Base-by-base conservation (phyloP, 1,139 yeast genomes). In the Hanseniaspora uvarum region DNA sequence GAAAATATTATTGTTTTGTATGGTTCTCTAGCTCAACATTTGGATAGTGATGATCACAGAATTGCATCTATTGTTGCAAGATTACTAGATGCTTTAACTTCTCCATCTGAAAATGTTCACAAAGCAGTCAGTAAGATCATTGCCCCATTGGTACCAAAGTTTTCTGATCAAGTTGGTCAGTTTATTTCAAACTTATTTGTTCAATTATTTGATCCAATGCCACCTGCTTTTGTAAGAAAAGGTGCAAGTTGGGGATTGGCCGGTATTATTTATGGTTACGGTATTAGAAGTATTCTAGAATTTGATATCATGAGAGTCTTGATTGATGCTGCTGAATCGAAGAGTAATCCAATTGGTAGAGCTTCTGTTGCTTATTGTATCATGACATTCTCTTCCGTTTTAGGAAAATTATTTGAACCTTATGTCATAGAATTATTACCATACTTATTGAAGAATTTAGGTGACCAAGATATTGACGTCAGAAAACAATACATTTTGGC, bases 201-300 rank as follows among this genome's bases (percentile, higher is more conserved):
- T 4, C 79, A 76, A 59, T 71, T 89, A 36, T 80, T 83, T 61
- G 70, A 70, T 28, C 60, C 68, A 7, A 72, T 72, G 5, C 74
- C 76, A 8, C 70, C 73, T 21, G 67, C 75, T 47, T 79, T 83
- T 0, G 72, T 76, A 16, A 79, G 96, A 65, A 78, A 92, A 60
- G 99, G 98, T 63, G 94, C 96, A 0, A 97, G 98, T 1, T 88
- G 86, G 69, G 98, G 97, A 68, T 77, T 92, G 60, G 86, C 97
- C 10, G 98, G 98, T 58, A 70, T 92, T 47, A 94, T 86, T 12
- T 84, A 86, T 64, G 98, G 99, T 57, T 77, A 80, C 30, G 98
- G 97, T 58, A 81, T 94, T 55, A 76, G 80, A 55, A 76, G 94
- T 0, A 70, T 92, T 54, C 76, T 87, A 4, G 83, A 83, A 50